Evolutionary conservation across 2,329 filamentous ascomycete species (phyloP).

Genomic region (Aureobasidium sp.): DNA sequence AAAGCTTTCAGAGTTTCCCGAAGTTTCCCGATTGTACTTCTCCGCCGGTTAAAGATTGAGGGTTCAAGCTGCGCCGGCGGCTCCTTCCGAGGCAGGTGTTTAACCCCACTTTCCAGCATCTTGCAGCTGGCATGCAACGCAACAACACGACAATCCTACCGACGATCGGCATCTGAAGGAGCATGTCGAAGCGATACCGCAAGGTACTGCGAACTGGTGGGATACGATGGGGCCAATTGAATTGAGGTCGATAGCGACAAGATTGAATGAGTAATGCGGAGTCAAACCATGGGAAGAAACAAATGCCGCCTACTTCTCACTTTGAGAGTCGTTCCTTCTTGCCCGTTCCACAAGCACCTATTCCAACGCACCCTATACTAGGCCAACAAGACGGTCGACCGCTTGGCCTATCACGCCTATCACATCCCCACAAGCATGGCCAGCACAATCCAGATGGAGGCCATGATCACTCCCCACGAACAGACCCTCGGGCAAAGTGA

Average conservation of each 20-base stretch:
- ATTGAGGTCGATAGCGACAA: background rate
- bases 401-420: constrained; percentile 3
- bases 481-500: constrained; percentile 1
- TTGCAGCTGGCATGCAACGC: constrained; percentile 2
- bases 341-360: background rate
- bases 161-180: constrained; percentile 2
- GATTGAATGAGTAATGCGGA: constrained; percentile 5
- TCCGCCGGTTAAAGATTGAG: constrained; percentile 1
- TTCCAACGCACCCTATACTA: background rate
- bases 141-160: constrained; percentile 2
- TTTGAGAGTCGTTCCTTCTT: background rate
- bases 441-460: constrained; percentile 3
- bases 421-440: background rate
- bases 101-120: background rate
- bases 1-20: background rate
- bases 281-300: background rate
- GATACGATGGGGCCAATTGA: background rate
- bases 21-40: background rate
- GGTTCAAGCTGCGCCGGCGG: background rate
- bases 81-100: background rate
- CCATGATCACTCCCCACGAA: background rate
- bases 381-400: background rate
- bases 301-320: background rate
- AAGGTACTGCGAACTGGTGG: background rate
- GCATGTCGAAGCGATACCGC: constrained; percentile 6